Percentiles rank a stretch among this genome's conserved stretches.
These are phyloP conservation scores for Emydomyces testavorans DNA, from an alignment of 2,329 filamentous ascomycete genomes.

Conservation along the genomic window DNA sequence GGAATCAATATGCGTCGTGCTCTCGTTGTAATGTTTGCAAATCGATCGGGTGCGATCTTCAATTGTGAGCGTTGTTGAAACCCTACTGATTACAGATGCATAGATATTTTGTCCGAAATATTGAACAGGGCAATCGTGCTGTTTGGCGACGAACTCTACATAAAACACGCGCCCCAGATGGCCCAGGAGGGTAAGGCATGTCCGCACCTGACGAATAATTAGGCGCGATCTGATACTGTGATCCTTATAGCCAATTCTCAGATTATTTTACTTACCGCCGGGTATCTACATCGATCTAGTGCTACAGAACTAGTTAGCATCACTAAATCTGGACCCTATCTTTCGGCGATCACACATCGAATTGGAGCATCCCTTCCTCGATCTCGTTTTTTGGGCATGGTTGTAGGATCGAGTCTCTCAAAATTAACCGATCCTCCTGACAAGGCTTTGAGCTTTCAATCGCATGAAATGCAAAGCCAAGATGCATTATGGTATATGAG, in stretches of 20 bases:
- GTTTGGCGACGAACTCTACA: constrained; percentile 78
- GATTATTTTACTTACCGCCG: constrained; percentile 62
- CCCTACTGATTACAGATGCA: constrained; percentile 10
- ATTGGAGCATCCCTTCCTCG: constrained; percentile 63
- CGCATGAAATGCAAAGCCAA: constrained; percentile 61
- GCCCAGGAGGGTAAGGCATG: constrained; percentile 65
- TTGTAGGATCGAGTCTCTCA: constrained; percentile 64
- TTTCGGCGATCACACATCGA: constrained; percentile 73
- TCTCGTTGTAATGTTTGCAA: constrained; percentile 47
- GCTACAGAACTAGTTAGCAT: constrained; percentile 57
- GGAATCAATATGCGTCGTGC: constrained; percentile 56
- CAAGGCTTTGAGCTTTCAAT: constrained; percentile 67
- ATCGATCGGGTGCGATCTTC: constrained; percentile 37
- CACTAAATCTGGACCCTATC: constrained; percentile 59
- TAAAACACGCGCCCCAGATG: constrained; percentile 70
- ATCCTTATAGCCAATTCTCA: constrained; percentile 59
- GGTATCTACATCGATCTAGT: constrained; percentile 58
- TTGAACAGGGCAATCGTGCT: constrained; percentile 58
- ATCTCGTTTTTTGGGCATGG: constrained; percentile 76
- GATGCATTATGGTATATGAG: constrained; percentile 66
- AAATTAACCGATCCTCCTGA: constrained; percentile 54
- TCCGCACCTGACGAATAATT: background rate
- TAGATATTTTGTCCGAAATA: constrained; percentile 35
- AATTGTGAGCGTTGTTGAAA: background rate
- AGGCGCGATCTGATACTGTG: constrained; percentile 18